These are phyloP conservation scores for Przewalskia tangutica DNA, from an alignment of 257 asterid genomes.

Conservation along the genomic window DNA sequence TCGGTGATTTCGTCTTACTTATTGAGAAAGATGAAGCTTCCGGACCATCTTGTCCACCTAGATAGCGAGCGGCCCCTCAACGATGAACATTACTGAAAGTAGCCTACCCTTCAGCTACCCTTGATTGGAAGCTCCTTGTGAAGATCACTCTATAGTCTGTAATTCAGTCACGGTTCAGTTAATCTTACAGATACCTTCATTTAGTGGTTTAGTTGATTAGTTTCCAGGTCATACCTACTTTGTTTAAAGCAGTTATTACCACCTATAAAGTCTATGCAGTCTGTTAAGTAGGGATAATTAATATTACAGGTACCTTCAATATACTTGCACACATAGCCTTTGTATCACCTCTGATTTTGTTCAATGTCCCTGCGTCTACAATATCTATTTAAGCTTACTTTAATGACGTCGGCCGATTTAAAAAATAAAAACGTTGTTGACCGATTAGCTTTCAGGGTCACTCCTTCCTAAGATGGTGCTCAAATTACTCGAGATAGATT, in stretches of 20 bases:
- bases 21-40: neutral
- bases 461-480: neutral
- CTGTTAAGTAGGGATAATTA: neutral
- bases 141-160: neutral
- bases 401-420: neutral
- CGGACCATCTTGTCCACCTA: neutral
- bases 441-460: neutral
- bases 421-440: neutral
- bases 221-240: neutral
- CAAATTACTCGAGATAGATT: neutral
- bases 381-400: neutral
- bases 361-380: neutral
- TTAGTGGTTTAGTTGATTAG: neutral
- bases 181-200: neutral
- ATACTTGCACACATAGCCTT: no score
- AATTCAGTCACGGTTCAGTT: neutral
- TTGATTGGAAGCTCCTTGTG: neutral
- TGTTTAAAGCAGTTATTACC: neutral
- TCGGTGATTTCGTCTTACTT: neutral
- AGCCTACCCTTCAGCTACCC: neutral
- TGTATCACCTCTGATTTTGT: no score
- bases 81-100: neutral
- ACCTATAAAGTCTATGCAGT: neutral
- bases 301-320: no score
- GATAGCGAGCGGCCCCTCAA: neutral